These are phyloP conservation scores for Erythrophleum ivorense DNA, from an alignment of 331 rosid genomes.

Conservation along the genomic window DNA sequence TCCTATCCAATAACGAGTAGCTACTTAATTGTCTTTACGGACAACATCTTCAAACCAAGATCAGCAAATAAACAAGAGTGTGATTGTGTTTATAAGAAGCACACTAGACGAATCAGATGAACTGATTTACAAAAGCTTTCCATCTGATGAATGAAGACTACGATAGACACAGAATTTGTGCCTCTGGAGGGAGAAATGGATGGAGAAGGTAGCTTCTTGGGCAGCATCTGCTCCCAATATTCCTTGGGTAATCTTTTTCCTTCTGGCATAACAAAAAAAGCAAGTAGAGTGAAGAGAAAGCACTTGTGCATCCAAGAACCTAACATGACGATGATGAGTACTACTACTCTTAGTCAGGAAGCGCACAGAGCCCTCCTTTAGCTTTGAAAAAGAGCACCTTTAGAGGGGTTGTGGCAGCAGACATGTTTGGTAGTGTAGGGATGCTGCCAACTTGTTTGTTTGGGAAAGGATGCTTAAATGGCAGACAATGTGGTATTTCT, in stretches of 20 bases:
- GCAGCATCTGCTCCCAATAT: slow-evolving; percentile 80
- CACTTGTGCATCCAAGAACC: slow-evolving; percentile 59
- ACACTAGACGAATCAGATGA: slow-evolving; percentile 21
- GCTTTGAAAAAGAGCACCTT: slow-evolving; percentile 53
- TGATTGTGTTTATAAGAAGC: slow-evolving; percentile 38
- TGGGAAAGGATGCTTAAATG: slow-evolving; percentile 65
- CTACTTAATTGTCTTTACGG: slow-evolving; percentile 51
- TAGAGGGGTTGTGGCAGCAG: slow-evolving; percentile 56
- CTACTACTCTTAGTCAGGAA: slow-evolving; percentile 2
- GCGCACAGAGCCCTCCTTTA: slow-evolving; percentile 30
- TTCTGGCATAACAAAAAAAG: slow-evolving; percentile 54
- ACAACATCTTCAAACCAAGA: slow-evolving; percentile 30
- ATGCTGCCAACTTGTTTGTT: slow-evolving; percentile 72
- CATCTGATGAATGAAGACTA: slow-evolving; percentile 52
- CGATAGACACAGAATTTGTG: slow-evolving; percentile 53
- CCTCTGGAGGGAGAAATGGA: slow-evolving; percentile 85
- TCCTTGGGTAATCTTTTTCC: slow-evolving; percentile 65
- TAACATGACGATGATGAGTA: slow-evolving; percentile 49
- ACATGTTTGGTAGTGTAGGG: slow-evolving; percentile 82
- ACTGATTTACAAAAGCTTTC: slow-evolving; percentile 49
- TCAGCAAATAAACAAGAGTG: slow-evolving; percentile 35
- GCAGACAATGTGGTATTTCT: slow-evolving; percentile 74
- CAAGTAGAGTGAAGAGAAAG: slow-evolving; percentile 57
- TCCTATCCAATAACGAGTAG: slow-evolving; percentile 37
- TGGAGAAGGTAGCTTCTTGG: slow-evolving; percentile 85